Evolutionary conservation across 2,329 filamentous ascomycete species (phyloP).

Genomic region (Beauveria medogensis): DNA sequence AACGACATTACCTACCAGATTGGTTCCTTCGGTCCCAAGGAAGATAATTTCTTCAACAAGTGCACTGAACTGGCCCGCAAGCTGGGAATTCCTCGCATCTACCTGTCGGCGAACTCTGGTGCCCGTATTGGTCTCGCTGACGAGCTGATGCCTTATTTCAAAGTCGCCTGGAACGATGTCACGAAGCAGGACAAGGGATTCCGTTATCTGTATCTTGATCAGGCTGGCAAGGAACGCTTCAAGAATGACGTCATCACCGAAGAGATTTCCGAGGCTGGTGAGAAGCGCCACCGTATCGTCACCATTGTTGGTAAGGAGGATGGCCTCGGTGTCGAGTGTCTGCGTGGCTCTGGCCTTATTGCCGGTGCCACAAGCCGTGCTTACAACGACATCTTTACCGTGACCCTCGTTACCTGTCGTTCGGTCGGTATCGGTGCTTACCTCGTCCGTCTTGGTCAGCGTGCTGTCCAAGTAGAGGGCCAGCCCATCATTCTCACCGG

Average conservation of each 20-base stretch:
- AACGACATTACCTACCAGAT: conserved; percentile 99
- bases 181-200: conserved; percentile 79
- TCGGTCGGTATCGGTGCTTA: conserved; percentile 99
- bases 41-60: conserved; percentile 98
- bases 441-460: conserved; percentile 93
- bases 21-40: conserved; percentile 90
- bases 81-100: conserved; percentile 92
- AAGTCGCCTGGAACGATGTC: conserved; percentile 88
- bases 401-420: conserved; percentile 93
- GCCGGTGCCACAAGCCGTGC: conserved; percentile 93
- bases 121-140: conserved; percentile 94
- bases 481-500: conserved; percentile 98
- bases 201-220: conserved; percentile 92
- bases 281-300: conserved; percentile 87
- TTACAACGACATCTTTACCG: conserved; percentile 98
- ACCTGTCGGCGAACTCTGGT: conserved; percentile 97
- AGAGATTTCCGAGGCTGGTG: conserved; percentile 74
- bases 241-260: conserved; percentile 72
- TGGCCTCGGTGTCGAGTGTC: conserved; percentile 92
- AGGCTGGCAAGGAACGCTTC: conserved; percentile 78
- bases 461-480: conserved; percentile 97
- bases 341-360: conserved; percentile 95
- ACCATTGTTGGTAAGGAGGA: conserved; percentile 91
- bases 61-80: conserved; percentile 93
- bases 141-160: conserved; percentile 95